Evolutionary conservation across 2,329 filamentous ascomycete species (phyloP), one percentile per base, ranked within the genome.

Genomic region (Helicocarpus griseus): DNA sequence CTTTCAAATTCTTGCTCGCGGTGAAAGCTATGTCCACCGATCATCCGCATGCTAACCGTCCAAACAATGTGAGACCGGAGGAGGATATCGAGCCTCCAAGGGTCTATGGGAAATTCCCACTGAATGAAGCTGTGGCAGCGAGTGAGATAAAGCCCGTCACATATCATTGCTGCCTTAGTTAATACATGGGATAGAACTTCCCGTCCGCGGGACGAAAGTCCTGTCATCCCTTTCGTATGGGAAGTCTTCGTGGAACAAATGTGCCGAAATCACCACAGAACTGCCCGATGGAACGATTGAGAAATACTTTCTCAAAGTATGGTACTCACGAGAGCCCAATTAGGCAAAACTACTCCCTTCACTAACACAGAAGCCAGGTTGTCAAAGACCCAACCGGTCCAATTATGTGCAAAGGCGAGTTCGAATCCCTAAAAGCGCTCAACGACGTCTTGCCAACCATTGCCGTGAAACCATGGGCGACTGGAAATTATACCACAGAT

Each of bases 391-490:
- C 47, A 3, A 49, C 21, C 22, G 50, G 7, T 2, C 29, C 24
- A 21, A n/a, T 38, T 1, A 54, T 54, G 44, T 49, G 46, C 38
- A 44, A 56, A 26, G 59, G 59, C 2, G 57, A 61, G 50, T 60
- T 53, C 28, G 54, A 50, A 9, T 57, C 58, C 2, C 51, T 55
- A 44, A 54, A 29, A 28, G 54, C 57, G 0, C 46, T 61, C 9
- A 31, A 59, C 26, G 43, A 38, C 2, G 45, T 53, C n/a, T 26
- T 54, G 9, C 56, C 58, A 4, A 26, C 26, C 21, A 45, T 59
- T 21, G 51, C 44, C 1, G 55, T 57, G 13, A 26, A 48, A 3
- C 58, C 59, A 17, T 49, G 46, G 24, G 57, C 53, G 3, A 58
- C 51, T 50, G 57, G 59, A 0, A 53, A 51, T n/a, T 58, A 51